Evolutionary conservation across 225 moss, liverwort and hornwort genomes (phyloP).

Genomic region (Bryoerythrophyllum caledonicum): DNA sequence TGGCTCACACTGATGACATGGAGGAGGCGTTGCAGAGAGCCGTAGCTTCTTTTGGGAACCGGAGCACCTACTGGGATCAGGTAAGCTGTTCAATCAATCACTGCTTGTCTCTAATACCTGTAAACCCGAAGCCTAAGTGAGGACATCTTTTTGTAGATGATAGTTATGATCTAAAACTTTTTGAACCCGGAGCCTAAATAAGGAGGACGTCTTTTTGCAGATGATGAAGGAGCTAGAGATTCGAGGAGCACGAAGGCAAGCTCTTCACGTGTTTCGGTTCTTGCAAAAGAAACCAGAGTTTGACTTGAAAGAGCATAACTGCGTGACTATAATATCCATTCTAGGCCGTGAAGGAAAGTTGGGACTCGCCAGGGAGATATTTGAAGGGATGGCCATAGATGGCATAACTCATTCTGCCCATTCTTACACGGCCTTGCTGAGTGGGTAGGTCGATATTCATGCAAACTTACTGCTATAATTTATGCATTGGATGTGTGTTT

Average conservation of each 20-base stretch:
- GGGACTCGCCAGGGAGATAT: conserved; percentile 76
- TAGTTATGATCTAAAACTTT: conserved; percentile 3
- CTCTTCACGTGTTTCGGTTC: conserved; percentile 82
- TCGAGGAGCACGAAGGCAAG: conserved; percentile 87
- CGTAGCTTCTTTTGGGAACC: conserved; percentile 55
- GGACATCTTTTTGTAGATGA: conserved; percentile 50
- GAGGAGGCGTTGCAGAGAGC: conserved; percentile 53
- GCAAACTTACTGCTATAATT: conserved; percentile 2
- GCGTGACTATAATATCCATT: conserved; percentile 83
- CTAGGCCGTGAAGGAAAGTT: conserved; percentile 87
- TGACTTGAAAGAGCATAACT: conserved; percentile 69
- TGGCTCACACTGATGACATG: conserved; percentile 68
- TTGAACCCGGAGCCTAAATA: conserved; percentile 11
- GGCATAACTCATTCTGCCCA: conserved; percentile 54
- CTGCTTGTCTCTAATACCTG: not conserved
- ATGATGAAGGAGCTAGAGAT: conserved; percentile 95
- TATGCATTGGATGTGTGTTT: conserved; percentile 4
- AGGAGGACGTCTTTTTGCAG: conserved; percentile 33
- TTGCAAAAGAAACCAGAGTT: conserved; percentile 47
- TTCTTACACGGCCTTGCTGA: conserved; percentile 75
- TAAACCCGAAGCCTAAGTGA: conserved; percentile 7
- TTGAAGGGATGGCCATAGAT: conserved; percentile 64
- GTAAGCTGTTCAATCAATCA: conserved; percentile 29
- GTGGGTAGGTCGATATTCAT: conserved; percentile 61
- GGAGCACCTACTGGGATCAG: conserved; percentile 80